Evolutionary conservation across 352 stramenopile genomes (phyloP).

Genomic region (Phytophthora capsici): DNA sequence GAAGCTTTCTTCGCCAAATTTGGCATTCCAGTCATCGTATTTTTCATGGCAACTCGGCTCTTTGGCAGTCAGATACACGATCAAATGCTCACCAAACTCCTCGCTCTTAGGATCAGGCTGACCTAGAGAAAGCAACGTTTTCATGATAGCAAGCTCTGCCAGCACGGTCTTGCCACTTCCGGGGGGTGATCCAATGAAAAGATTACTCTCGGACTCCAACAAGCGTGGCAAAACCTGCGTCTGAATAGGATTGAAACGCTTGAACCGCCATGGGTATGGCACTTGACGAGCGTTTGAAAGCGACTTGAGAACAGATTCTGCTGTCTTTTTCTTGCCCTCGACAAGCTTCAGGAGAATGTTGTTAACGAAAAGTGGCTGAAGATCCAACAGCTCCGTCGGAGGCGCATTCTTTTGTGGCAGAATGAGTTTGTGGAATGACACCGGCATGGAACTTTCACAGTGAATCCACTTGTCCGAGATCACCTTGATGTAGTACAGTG

Average conservation of each 20-base stretch:
- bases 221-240: conserved; percentile 97
- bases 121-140: conserved; percentile 76
- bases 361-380: conserved; percentile 95
- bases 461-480: conserved; percentile 99
- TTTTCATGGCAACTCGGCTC: conserved; percentile 69
- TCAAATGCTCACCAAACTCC: conserved; percentile 75
- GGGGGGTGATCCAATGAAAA: conserved; percentile 95
- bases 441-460: conserved; percentile 94
- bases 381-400: conserved; percentile 97
- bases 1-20: conserved; percentile 83
- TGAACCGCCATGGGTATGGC: conserved; percentile 77
- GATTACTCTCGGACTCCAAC: conserved; percentile 95
- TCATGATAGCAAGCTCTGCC: conserved; percentile 96
- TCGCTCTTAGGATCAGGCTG: conserved; percentile 63
- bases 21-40: conserved; percentile 85
- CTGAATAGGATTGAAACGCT: conserved; percentile 99
- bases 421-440: conserved; percentile 99
- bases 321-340: conserved; percentile 63
- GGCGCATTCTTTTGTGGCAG: conserved; percentile 98
- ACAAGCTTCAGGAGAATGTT: conserved; percentile 82
- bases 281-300: conserved; percentile 44
- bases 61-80: conserved; percentile 96
- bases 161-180: conserved; percentile 96
- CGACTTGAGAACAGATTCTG: conserved; percentile 60
- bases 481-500: conserved; percentile 98